Percentiles rank a stretch among this genome's conserved stretches.
phyloP scores from a whole-genome alignment of 2,329 filamentous ascomycete species.

The Colletotrichum siamense region DNA sequence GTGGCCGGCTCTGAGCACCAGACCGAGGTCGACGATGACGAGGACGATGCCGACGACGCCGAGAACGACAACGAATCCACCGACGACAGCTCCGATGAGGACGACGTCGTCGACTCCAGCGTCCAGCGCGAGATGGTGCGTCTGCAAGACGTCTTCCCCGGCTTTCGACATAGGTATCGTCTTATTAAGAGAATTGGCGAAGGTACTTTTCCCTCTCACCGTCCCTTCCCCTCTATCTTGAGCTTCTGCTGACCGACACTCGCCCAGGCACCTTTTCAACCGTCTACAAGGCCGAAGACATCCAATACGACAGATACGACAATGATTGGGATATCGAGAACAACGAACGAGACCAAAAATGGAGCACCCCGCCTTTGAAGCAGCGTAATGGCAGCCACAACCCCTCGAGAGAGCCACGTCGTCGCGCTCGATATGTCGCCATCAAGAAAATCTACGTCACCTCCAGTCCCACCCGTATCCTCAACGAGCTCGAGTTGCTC shows the following conservation, averaged over 20 bases:
- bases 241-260: slow-evolving; percentile 14
- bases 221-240: slow-evolving; percentile 12
- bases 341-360: slow-evolving; percentile 63
- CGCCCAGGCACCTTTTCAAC: slow-evolving; percentile 90
- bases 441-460: slow-evolving; percentile 99
- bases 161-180: slow-evolving; percentile 83
- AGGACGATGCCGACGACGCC: slow-evolving; percentile 41
- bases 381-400: slow-evolving; percentile 43
- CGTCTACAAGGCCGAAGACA: slow-evolving; percentile 97
- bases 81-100: slow-evolving; percentile 59
- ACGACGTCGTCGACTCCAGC: slow-evolving; percentile 66
- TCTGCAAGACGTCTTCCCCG: slow-evolving; percentile 81
- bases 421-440: slow-evolving; percentile 78
- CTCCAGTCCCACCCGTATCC: slow-evolving; percentile 88
- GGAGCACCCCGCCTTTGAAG: slow-evolving; percentile 72
- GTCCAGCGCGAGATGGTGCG: slow-evolving; percentile 88
- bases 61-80: slow-evolving; percentile 44
- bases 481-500: slow-evolving; percentile 94
- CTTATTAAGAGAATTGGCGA: slow-evolving; percentile 97
- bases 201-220: slow-evolving; percentile 59
- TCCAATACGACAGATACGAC: slow-evolving; percentile 81
- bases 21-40: slow-evolving; percentile 42
- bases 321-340: slow-evolving; percentile 85
- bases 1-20: slow-evolving; percentile 48
- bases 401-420: slow-evolving; percentile 22